A percentile compares a stretch with the other conserved stretches of the same genome.
Conservation (phyloP, 306 rosid genomes). For the Prunus fruticosa region DNA sequence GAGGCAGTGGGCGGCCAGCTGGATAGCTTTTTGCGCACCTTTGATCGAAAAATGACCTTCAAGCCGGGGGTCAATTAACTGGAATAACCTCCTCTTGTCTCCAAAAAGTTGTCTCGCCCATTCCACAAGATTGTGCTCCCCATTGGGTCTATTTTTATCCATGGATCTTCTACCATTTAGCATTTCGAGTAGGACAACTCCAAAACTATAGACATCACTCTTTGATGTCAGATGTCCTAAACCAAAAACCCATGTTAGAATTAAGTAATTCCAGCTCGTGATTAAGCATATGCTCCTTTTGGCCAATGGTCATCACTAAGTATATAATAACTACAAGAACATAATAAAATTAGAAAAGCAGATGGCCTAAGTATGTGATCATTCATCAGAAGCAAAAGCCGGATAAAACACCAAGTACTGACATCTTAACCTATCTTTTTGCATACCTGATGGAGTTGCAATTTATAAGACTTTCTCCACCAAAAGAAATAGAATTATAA, state of each 20-base stretch:
- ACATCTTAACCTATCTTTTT: too few relatives aligned
- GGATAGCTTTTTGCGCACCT: conserved; percentile 77
- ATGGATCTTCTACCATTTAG: conserved; percentile 86
- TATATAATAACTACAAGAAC: not conserved
- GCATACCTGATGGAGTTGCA: too few relatives aligned
- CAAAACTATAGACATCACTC: conserved; percentile 95
- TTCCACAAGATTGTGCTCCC: conserved; percentile 91
- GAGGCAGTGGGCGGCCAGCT: conserved; percentile 78
- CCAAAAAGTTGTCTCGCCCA: conserved; percentile 85
- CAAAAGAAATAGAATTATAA: not conserved
- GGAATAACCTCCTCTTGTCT: conserved; percentile 69
- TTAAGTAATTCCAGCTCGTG: conserved; percentile 19
- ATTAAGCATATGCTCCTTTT: not conserved
- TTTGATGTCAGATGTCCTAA: conserved; percentile 90
- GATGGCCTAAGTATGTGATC: not conserved
- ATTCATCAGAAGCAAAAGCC: not conserved
- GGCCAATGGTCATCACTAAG: not conserved
- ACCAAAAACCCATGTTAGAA: conserved; percentile 7
- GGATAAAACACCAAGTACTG: too few relatives aligned
- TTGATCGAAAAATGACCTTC: conserved; percentile 94
- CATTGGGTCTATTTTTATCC: conserved; percentile 89
- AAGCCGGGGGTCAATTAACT: conserved; percentile 79
- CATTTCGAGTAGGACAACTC: conserved; percentile 93
- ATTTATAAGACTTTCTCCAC: not conserved
- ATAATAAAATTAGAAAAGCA: not conserved